Evolutionary conservation across 495 filamentous ascomycete species (phyloP).

Genomic region (Baudoinia panamericana): DNA sequence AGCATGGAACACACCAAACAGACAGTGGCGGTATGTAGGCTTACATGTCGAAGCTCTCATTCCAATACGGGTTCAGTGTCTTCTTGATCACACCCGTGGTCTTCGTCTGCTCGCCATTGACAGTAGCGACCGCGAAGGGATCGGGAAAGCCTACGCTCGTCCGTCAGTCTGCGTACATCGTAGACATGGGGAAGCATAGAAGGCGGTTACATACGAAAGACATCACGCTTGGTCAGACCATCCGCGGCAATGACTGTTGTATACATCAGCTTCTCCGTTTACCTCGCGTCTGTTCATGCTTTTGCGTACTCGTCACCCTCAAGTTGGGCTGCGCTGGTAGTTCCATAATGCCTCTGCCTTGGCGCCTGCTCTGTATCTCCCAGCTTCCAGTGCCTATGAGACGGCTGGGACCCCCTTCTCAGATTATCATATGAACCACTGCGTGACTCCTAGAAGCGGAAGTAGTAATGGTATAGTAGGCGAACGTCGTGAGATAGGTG

Average conservation of each 20-base stretch:
- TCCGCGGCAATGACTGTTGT: constrained; percentile 86
- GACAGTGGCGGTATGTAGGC: too few relatives aligned
- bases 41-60: constrained; percentile 96
- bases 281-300: neutral
- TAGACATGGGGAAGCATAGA: too few relatives aligned
- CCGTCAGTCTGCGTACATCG: constrained; percentile 18
- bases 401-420: too few relatives aligned
- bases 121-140: constrained; percentile 92
- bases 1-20: too few relatives aligned
- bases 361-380: too few relatives aligned
- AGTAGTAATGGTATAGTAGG: too few relatives aligned
- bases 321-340: constrained; percentile 42
- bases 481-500: too few relatives aligned
- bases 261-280: constrained; percentile 27
- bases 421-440: too few relatives aligned
- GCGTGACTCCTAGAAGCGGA: too few relatives aligned
- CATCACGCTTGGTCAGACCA: constrained; percentile 96
- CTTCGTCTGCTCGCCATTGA: constrained; percentile 91
- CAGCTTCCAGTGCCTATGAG: too few relatives aligned
- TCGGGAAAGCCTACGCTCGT: constrained; percentile 70
- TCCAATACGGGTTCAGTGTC: constrained; percentile 98
- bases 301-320: constrained; percentile 47
- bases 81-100: constrained; percentile 93
- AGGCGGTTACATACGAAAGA: constrained; percentile 76
- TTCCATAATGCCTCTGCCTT: constrained; percentile 28